Base-by-base conservation (phyloP, 1,139 yeast genomes). In the Trichomonascaceae sp. region DNA sequence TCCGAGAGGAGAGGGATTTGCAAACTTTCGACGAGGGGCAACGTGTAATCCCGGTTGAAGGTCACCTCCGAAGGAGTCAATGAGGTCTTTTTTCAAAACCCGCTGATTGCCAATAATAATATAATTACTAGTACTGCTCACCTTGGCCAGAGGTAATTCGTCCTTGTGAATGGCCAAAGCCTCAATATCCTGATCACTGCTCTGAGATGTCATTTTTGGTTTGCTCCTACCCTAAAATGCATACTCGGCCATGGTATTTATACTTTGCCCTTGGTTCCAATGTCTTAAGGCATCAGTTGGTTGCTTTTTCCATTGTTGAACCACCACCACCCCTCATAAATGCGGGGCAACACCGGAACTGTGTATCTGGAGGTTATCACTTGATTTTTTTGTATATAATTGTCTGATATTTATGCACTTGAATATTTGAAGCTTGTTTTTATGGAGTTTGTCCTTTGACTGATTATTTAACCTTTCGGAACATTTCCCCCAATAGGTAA, bases 1-100 rank as follows among this genome's bases (percentile, higher is more conserved):
- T 13, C 96, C 96, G 55, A 90, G 76, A 2, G 96, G 96, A 50
- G 95, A 88, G 45, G 96, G 96, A 70, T 89, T 89, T 57, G 86
- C 96, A 68, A 88, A 84, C 69, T 83, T 78, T 69, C 86, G 82
- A 51, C 79, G 74, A 36, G 95, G 83, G 43, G 87, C 82, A 43
- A 83, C 81, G 27, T 81, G 65, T 57, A 77, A 72, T 65, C 89
- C 89, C 18, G 90, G 78, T 63, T 81, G 82, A 68, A 84, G 61
- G 38, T 80, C 75, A 80, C 91, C 91, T 63, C 90, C 93, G 62
- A 85, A 85, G 13, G 91, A 91, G 41, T 72, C 70, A 53, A 76
- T 71, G 59, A 85, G 77, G 53, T 85, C 90, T 52, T 78, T 73
- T 62, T 79, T 78, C 59, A 80, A 75, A 61, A 85, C 88, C 65